Base-by-base conservation (phyloP, 352 stramenopile species). In the Pythium aquatile region DNA sequence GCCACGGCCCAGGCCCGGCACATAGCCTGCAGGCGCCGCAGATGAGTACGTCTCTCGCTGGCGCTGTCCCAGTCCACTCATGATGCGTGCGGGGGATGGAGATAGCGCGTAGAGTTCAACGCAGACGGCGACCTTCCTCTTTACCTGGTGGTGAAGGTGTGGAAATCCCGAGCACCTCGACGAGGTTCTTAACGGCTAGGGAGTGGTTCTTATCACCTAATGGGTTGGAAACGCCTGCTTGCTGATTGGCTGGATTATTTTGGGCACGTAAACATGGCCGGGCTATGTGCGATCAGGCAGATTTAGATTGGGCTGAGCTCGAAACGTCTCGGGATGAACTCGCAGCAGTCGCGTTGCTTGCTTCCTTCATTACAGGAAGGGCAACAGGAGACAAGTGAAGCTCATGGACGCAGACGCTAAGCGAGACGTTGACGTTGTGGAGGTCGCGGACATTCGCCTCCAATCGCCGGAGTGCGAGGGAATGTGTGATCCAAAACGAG, bases 1-100 rank as follows among this genome's bases (percentile, higher is more conserved):
- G 54, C 97, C 97, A 56, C 97, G 91, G 28, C 97, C 97, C 7
- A 98, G 76, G 55, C 97, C 97, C 7, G 97, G 86, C 20, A 99
- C 89, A 80, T 99, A 99, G 66, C 97, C 98, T 52, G 88, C 90
- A 35, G 96, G 96, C 16, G 94, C 93, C 40, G 87, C 73, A 70
- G 94, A 91, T 76, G 94, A 70, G 86, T 94, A 92, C 30, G 81
- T 91, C 69, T 91, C 85, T 47, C 85, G 85, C 51, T 82, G 68
- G 1, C 78, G 73, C 69, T 91, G 85, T 3, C 85, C 85, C 20
- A 94, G 57, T 42, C 79, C 78, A 70, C 81, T 94, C 85, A 94
- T 93, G 40, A n/a, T 57, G 28, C 16, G 40, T 48, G 16, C n/a
- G 35, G 40, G 13, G 40, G 40, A 7, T 48, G 40, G 4, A 48